Evolutionary conservation across 306 rosid genomes (phyloP), one percentile per base, ranked within the genome.

Genomic region (Prunus armeniaca): DNA sequence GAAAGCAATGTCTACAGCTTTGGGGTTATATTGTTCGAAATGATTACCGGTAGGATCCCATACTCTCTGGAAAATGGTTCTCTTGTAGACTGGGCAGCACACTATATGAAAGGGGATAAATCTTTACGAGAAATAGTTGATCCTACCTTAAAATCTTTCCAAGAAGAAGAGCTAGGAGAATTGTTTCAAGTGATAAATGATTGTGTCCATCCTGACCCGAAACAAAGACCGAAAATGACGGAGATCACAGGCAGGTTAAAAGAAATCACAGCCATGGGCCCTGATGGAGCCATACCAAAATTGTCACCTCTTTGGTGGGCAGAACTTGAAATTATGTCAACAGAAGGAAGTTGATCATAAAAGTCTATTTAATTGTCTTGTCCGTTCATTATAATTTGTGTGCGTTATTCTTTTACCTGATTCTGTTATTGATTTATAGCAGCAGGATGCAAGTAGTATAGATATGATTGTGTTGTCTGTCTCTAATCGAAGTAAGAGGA

Each of bases 221-320:
- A 80, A 19, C 84, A 80, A 81, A 89, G 95, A 64, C 90, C 85
- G 27, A 83, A 86, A 38, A 90, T 92, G 91, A 82, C 15, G 20
- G 93, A 89, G 81, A 69, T 95, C 49, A 69, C 88, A 4, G 58
- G 83, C 8, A 88, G 73, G 87, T 77, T 92, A 86, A 90, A 72
- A 77, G 87, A 88, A 25, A 90, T 90, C 20, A 95, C 96, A 72
- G 83, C 83, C 24, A 78, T 92, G 88, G 96, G 65, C n/a, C 93
- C 97, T 43, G 96, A 88, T 54, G 89, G 79, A 73, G 97, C 93
- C 41, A 84, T 85, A 28, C 97, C 97, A 54, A 95, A 89, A 82
- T 12, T 86, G 67, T 92, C 97, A 46, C 95, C 93, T 67, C 91
- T 95, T 67, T 95, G 98, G 98, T 95, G 98, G 98, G 96, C 97